These are phyloP conservation scores for Fusarium sp. DNA, from an alignment of 2,329 filamentous ascomycete genomes.

Conservation along the genomic window DNA sequence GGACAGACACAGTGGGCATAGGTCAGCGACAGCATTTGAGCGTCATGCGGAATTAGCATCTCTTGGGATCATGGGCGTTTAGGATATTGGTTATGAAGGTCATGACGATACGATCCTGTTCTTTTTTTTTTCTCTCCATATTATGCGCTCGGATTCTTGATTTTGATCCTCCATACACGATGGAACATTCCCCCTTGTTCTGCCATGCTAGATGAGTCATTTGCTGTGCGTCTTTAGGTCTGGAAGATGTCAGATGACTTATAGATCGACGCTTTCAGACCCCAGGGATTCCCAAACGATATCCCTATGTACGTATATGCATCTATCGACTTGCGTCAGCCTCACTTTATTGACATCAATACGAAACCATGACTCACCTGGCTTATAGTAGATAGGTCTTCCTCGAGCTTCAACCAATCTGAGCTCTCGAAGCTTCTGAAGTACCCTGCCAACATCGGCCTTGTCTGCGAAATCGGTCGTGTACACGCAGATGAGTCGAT, in stretches of 20 bases:
- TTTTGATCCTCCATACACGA: not conserved
- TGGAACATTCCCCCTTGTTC: not conserved
- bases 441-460: conserved; percentile 74
- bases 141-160: not conserved
- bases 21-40: conserved; percentile 13
- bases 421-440: conserved; percentile 69
- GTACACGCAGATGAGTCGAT: conserved; percentile 79
- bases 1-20: not conserved
- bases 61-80: conserved; percentile 23
- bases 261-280: conserved; percentile 68
- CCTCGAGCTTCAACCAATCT: conserved; percentile 63
- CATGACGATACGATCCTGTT: conserved; percentile 25
- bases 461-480: conserved; percentile 78
- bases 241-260: conserved; percentile 56
- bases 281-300: conserved; percentile 68
- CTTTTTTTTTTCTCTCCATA: conserved; percentile 4
- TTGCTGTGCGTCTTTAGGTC: conserved; percentile 7
- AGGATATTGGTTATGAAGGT: conserved; percentile 7
- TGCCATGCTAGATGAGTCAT: conserved; percentile 13
- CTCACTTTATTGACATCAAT: conserved; percentile 1
- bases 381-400: conserved; percentile 80
- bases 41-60: conserved; percentile 11
- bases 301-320: conserved; percentile 75
- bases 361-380: conserved; percentile 59
- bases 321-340: conserved; percentile 56